These are phyloP conservation scores for Collariella sp. DNA, from an alignment of 495 filamentous ascomycete genomes.

Conservation along the genomic window DNA sequence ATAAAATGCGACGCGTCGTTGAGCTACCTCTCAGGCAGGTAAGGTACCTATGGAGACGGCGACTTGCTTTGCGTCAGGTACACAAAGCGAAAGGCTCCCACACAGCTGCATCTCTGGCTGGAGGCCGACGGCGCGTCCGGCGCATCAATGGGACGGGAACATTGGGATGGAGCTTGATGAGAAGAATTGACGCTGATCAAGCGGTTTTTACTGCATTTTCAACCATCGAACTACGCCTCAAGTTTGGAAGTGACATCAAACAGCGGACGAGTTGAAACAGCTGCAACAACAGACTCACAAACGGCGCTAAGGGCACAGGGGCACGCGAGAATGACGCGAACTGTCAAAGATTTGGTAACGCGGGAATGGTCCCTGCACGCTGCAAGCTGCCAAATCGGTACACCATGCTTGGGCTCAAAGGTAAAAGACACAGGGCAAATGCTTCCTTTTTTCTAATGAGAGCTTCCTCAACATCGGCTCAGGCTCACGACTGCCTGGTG, in stretches of 20 bases:
- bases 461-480: too few species aligned
- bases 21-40: too few species aligned
- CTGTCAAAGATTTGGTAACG: slow-evolving; percentile 6
- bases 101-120: not conserved
- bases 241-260: not conserved
- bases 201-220: not conserved
- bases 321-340: slow-evolving; percentile 29
- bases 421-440: too few species aligned
- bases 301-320: slow-evolving; percentile 8
- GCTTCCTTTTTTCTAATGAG: too few species aligned
- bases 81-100: slow-evolving; percentile 6
- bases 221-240: not conserved
- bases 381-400: too few species aligned
- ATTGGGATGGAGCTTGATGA: slow-evolving; percentile 2
- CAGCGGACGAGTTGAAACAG: slow-evolving; percentile 7
- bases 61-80: not conserved
- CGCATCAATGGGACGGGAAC: not conserved
- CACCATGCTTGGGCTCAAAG: too few species aligned
- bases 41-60: too few species aligned
- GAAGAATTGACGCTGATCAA: not conserved
- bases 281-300: slow-evolving; percentile 9
- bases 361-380: slow-evolving; percentile 9
- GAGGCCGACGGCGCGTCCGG: not conserved
- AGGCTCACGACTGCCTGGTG: not conserved
- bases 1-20: not conserved